A percentile compares a stretch with the other conserved stretches of the same genome.
These are phyloP conservation scores for Rhodotorula glutinis DNA, from an alignment of 1,284 basidiomycete species.

Conservation along the genomic window DNA sequence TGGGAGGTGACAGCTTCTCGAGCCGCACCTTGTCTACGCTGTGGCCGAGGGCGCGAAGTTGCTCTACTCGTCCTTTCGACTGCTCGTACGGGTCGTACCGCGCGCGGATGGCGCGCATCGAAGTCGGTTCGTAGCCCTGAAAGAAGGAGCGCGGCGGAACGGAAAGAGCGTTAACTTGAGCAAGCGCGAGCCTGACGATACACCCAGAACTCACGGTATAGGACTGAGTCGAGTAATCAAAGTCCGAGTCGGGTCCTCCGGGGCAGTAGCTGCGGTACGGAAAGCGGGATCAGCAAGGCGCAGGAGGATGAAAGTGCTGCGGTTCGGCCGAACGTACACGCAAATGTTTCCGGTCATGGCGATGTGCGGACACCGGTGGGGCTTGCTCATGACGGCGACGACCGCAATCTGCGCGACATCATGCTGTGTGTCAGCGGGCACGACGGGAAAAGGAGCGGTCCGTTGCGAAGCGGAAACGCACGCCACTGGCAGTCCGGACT, in stretches of 20 bases:
- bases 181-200: conserved; percentile 59
- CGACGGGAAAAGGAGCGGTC: not conserved
- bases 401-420: conserved; percentile 74
- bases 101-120: conserved; percentile 97
- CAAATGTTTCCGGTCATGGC: conserved; percentile 99
- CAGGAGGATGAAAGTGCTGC: not conserved
- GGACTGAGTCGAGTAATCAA: conserved; percentile 93
- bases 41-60: conserved; percentile 90
- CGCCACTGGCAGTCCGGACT: conserved; percentile 94
- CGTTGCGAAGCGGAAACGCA: conserved; percentile 49
- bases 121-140: conserved; percentile 64
- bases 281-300: not conserved
- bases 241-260: conserved; percentile 98
- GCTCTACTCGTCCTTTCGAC: conserved; percentile 89
- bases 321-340: conserved; percentile 64
- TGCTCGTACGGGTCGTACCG: conserved; percentile 99
- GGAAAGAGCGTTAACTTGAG: not conserved
- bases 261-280: conserved; percentile 81
- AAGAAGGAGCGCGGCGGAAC: not conserved
- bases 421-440: not conserved
- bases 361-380: conserved; percentile 98
- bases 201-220: conserved; percentile 57
- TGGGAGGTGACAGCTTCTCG: not conserved
- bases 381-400: conserved; percentile 99
- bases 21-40: conserved; percentile 83